Conservation (phyloP, 805 yeast genomes). For the Cyberlindnera mrakii region DNA sequence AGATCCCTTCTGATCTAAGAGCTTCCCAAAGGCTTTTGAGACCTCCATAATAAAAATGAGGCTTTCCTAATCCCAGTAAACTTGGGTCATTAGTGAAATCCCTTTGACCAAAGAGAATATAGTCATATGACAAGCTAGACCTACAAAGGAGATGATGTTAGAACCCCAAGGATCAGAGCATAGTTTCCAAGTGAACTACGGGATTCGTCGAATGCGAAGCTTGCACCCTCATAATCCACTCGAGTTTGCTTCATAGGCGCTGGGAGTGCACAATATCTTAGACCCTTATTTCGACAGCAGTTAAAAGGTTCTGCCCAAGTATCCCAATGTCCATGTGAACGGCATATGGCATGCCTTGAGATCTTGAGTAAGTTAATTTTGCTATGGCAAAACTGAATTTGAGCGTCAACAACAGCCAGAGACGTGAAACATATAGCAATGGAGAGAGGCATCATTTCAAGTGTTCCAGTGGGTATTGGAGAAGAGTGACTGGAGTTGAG, state of each 20-base stretch:
- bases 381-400: slow-evolving; percentile 2
- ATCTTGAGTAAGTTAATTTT: slow-evolving; percentile 7
- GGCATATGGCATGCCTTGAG: slow-evolving; percentile 1
- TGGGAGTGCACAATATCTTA: slow-evolving; percentile 10
- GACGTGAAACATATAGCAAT: neutral
- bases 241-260: neutral
- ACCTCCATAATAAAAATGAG: slow-evolving; percentile 2
- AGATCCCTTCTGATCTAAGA: neutral
- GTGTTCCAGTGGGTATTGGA: neutral
- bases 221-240: neutral
- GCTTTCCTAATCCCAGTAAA: slow-evolving; percentile 6
- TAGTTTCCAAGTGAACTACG: slow-evolving; percentile 2
- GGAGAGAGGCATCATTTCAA: too few species aligned
- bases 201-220: slow-evolving; percentile 3
- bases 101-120: slow-evolving; percentile 9
- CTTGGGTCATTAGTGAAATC: slow-evolving; percentile 2
- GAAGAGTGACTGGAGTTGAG: slow-evolving; percentile 9
- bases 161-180: slow-evolving; percentile 9
- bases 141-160: slow-evolving; percentile 5
- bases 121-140: slow-evolving; percentile 1
- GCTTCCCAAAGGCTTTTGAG: slow-evolving; percentile 5
- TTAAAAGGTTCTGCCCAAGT: slow-evolving; percentile 6
- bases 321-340: slow-evolving; percentile 1
- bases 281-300: slow-evolving; percentile 7
- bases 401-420: neutral